Percentiles rank a stretch among this genome's conserved stretches.
These are phyloP conservation scores for Cytospora paraplurivora DNA, from an alignment of 2,329 filamentous ascomycete genomes.

Conservation along the genomic window DNA sequence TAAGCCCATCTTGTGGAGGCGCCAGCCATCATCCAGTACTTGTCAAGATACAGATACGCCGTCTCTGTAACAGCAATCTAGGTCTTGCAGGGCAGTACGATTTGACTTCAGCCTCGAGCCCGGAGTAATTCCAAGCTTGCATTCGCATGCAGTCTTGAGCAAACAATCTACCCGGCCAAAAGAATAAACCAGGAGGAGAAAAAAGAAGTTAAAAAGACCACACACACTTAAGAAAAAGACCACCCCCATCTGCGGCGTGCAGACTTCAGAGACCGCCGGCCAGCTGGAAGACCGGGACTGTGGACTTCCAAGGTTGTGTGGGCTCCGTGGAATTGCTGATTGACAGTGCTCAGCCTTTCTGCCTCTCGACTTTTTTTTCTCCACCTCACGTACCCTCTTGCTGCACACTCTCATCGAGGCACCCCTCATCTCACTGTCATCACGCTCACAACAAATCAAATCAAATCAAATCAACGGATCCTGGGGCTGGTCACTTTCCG, in stretches of 20 bases:
- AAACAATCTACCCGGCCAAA: neutral
- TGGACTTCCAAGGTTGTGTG: neutral
- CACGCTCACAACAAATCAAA: slow-evolving; percentile 21
- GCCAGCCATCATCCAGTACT: slow-evolving; percentile 9
- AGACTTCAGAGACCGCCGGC: neutral
- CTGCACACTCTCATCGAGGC: slow-evolving; percentile 13
- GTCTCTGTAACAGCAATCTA: neutral
- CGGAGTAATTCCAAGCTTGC: neutral
- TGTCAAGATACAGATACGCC: neutral
- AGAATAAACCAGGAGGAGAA: no score
- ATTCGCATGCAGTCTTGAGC: neutral
- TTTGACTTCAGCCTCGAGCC: neutral
- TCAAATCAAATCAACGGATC: slow-evolving; percentile 10
- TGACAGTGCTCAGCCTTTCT: slow-evolving; percentile 7
- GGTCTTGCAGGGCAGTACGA: neutral
- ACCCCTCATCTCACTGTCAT: slow-evolving; percentile 20
- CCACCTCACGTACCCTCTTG: slow-evolving; percentile 17
- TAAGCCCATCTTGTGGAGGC: slow-evolving; percentile 5
- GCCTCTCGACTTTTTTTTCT: slow-evolving; percentile 9
- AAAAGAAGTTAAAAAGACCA: no score
- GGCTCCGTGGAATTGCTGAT: neutral
- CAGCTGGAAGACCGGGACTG: neutral
- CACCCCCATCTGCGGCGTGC: neutral
- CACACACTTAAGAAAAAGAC: neutral
- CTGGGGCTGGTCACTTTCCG: slow-evolving; percentile 15